Base-by-base conservation (phyloP, 805 yeast species). In the Candida nitratophila region DNA sequence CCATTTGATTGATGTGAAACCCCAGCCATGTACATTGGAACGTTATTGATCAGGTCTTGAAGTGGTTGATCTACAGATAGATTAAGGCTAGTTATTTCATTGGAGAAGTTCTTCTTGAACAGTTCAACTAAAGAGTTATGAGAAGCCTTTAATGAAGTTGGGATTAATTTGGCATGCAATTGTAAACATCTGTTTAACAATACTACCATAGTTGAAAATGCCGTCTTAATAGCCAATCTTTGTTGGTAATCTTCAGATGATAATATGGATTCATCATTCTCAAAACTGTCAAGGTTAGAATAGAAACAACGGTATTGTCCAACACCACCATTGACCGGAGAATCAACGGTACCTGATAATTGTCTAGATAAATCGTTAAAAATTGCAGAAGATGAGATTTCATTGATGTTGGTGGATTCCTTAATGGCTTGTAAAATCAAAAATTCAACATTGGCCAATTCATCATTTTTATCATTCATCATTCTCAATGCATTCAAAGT, bases 281-380 rank as follows among this genome's bases (percentile, higher is more conserved):
- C 59, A 22, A 60, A 64, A 8, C 60, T 63, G 19, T 34, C 37
- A 3, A 19, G 9, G 40, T 70, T 73, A 32, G 60, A 62, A 57
- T 85, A 77, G 58, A 88, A 86, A 2, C 75, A 75, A 44, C 90
- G 72, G 63, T 85, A 88, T 57, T 84, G 88, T 2, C 87, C 86
- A 50, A 88, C 86, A 46, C 96, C 96, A 31, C 96, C 96, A 59
- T 88, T 88, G 6, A 88, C 91, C 3, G 96, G 96, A 0, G 96
- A 79, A 59, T 87, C 95, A 44, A 89, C 90, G 0, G 96, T 86
- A 37, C 96, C 96, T 3, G 87, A 76, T 44, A 83, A 66, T 54
- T 78, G 79, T 61, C 91, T 70, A 6, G 90, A 80, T 47, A 85
- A 64, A 56, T 80, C 87, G 50, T 74, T 73, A 59, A 81, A 81